A percentile compares a stretch with the other conserved stretches of the same genome.
Conservation (phyloP, 768 basidiomycete genomes). For the Russula compacta region DNA sequence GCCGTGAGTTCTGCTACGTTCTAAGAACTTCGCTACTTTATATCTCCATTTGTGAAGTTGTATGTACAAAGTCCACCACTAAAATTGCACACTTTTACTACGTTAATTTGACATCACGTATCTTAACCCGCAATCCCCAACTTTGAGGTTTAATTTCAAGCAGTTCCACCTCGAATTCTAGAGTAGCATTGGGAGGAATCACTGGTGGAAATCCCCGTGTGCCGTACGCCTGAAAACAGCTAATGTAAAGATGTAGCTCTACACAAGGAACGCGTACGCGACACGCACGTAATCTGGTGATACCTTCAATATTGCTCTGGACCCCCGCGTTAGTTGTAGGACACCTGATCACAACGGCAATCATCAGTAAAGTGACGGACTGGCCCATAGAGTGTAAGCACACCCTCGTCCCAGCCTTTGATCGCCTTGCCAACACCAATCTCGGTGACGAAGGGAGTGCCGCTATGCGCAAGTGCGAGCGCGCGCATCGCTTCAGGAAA, state of each 20-base stretch:
- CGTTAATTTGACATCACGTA: background rate
- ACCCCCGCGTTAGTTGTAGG: constrained; percentile 59
- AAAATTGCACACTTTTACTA: background rate
- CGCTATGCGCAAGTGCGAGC: constrained; percentile 30
- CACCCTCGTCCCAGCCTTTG: constrained; percentile 84
- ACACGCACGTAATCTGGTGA: constrained; percentile 65
- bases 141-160: constrained; percentile 46
- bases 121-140: background rate
- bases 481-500: background rate
- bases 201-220: constrained; percentile 62
- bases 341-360: constrained; percentile 42
- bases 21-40: background rate
- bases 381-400: constrained; percentile 19
- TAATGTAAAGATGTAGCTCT: background rate
- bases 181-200: constrained; percentile 65
- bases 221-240: constrained; percentile 52
- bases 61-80: constrained; percentile 6
- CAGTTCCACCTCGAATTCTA: constrained; percentile 79
- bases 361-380: constrained; percentile 7
- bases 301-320: constrained; percentile 58
- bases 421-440: constrained; percentile 79
- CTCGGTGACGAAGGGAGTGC: constrained; percentile 49
- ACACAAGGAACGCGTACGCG: background rate
- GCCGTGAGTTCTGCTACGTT: background rate
- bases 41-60: constrained; percentile 2